Percentiles rank a stretch among this genome's conserved stretches.
Evolutionary conservation across 352 stramenopile genomes (phyloP).

Genomic region (Phytophthora agathidicida): DNA sequence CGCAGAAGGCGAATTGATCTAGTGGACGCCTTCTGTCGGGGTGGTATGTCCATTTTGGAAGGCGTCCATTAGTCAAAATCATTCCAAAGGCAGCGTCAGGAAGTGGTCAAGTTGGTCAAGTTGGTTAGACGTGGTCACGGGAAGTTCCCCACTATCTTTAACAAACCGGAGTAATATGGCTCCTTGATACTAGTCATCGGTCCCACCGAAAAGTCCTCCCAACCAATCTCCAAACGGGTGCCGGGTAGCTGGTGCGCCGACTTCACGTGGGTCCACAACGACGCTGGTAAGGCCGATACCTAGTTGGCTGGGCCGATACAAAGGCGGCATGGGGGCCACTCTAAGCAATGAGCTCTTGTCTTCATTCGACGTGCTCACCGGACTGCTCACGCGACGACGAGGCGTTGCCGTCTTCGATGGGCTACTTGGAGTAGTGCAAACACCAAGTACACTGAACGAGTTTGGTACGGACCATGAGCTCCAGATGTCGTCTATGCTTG

Average conservation of each 20-base stretch:
- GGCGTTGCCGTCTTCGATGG: slow-evolving; percentile 5
- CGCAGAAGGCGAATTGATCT: too few relatives aligned
- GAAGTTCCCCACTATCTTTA: too few relatives aligned
- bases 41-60: too few relatives aligned
- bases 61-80: too few relatives aligned
- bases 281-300: slow-evolving; percentile 22
- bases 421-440: slow-evolving; percentile 5
- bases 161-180: too few relatives aligned
- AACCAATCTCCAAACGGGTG: background rate
- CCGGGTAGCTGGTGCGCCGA: background rate
- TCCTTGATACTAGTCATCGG: background rate
- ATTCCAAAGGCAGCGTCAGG: too few relatives aligned
- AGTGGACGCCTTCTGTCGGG: too few relatives aligned
- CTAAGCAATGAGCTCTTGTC: slow-evolving; percentile 6
- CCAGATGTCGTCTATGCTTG: slow-evolving; percentile 19
- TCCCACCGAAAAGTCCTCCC: background rate
- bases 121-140: too few relatives aligned
- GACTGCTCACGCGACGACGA: slow-evolving; percentile 14
- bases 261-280: background rate
- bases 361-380: background rate
- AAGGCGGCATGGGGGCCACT: background rate
- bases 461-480: slow-evolving; percentile 3
- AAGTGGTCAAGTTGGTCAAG: too few relatives aligned
- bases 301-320: slow-evolving; percentile 27
- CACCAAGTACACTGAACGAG: slow-evolving; percentile 21